A percentile compares a stretch with the other conserved stretches of the same genome.
Evolutionary conservation across 306 rosid species (phyloP).

Genomic region (Quercus bicolor): DNA sequence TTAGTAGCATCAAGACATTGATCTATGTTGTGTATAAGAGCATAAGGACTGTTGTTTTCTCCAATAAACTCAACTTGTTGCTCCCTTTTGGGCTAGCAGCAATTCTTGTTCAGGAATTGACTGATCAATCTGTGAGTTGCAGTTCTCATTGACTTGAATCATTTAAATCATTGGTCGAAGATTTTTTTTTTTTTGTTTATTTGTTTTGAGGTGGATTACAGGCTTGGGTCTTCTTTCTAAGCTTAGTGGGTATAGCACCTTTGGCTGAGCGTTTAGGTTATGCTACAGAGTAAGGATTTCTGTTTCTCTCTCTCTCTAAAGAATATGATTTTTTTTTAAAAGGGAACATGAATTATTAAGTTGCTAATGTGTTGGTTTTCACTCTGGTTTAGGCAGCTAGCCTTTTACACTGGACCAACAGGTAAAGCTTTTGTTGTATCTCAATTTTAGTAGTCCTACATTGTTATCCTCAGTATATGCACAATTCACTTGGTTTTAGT

Average conservation of each 20-base stretch:
- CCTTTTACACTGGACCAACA: conserved; percentile 76
- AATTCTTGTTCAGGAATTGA: conserved; percentile 47
- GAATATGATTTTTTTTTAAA: neutral
- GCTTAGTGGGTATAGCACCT: conserved; percentile 77
- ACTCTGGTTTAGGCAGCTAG: conserved; percentile 68
- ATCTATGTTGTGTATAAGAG: too few species aligned
- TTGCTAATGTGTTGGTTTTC: conserved; percentile 25
- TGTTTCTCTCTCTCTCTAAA: neutral
- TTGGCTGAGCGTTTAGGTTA: conserved; percentile 87
- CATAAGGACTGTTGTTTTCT: conserved; percentile 48
- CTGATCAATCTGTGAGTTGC: conserved; percentile 57
- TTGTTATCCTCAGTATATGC: too few species aligned
- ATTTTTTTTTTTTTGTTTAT: conserved; percentile 22
- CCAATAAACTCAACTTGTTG: conserved; percentile 66
- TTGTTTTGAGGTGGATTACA: conserved; percentile 29
- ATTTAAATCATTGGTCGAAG: neutral
- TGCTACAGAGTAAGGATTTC: conserved; percentile 76
- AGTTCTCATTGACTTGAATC: neutral
- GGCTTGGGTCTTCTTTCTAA: conserved; percentile 79
- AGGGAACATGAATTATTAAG: neutral
- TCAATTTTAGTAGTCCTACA: neutral
- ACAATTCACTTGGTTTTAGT: too few species aligned
- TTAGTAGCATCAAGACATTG: too few species aligned
- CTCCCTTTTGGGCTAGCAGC: conserved; percentile 77
- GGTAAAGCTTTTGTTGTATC: conserved; percentile 36